Evolutionary conservation across 2,329 filamentous ascomycete species (phyloP), one percentile per base, ranked within the genome.

Genomic region (Acrodontium crateriforme): DNA sequence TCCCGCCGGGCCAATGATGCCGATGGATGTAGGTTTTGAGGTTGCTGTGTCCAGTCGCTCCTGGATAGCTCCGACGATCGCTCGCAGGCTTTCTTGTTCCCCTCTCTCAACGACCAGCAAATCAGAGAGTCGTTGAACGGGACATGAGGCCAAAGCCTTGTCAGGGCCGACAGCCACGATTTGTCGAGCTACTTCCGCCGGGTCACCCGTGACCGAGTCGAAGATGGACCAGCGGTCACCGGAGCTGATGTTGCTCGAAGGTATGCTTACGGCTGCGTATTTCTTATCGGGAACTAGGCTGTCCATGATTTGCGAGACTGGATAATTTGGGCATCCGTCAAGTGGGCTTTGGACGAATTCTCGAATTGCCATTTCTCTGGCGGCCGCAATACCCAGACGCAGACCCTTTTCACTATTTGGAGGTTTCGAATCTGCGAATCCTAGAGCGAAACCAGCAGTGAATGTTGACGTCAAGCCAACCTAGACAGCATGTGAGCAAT

Each of bases 161-260:
- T 46, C 42, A 0, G 46, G 38, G 6, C 48, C 48, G 12, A 32
- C 21, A 1, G 41, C 49, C 9, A 50, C 45, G 6, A 52, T 44
- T 22, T 49, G 46, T 25, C 47, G 38, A 12, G 48, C 48, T 9
- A 50, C 37, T 28, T 52, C 48, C 8, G 44, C 40, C 14, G 45
- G 42, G 26, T 52, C 48, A 9, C 48, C 48, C 13, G 48, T 50
- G 2, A 50, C 36, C 3, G 32, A 32, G 13, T 50, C 44, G 24
- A 50, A 50, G 16, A 52, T 46, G n/a, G 38, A 44, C 46, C 47
- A 52, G 27, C 38, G 42, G 9, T 50, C 47, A n/a, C 47, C 47
- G 10, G 45, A 45, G 29, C 45, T 49, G 30, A 52, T 52, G 11
- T 39, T 34, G 9, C 35, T 36, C 2, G 47, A 50, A 4, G 48